Base-by-base conservation (phyloP, 805 yeast genomes). In the Yarrowia phangngaensis region DNA sequence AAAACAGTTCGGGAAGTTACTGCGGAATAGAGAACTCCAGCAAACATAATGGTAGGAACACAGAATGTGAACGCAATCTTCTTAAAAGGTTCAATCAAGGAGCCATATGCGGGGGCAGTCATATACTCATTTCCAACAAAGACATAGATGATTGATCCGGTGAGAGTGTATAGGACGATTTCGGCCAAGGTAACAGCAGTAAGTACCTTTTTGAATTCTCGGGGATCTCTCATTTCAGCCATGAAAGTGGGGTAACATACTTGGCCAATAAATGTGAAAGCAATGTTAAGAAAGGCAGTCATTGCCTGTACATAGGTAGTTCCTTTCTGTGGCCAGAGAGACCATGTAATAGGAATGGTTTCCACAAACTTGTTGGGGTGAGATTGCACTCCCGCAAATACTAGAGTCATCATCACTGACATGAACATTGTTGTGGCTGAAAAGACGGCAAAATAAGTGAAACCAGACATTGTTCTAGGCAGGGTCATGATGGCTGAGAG, bases 191-290 rank as follows among this genome's bases (percentile, higher is more conserved):
- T 75, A 31, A 77, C 82, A 3, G 73, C 63, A 53, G 69, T 69
- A 17, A 78, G 61, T 1, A 80, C 81, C 63, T 77, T 78, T 53
- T 69, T 72, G 66, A 78, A 78, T 45, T 78, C 82, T 35, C 64
- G 64, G 20, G 82, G 83, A 45, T 68, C 64, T 54, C 67, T 69
- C 83, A 78, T 78, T 56, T 78, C 79, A 9, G 76, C 67, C 51
- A 78, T 78, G 61, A 78, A 78, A 15, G 80, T 75, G 1, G 82
- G 82, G 54, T 77, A 78, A 4, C 79, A 74, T 60, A 78, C 74
- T 60, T 78, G 83, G 3, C 83, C 83, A 16, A 76, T 82, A 63
- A 78, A 77, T 1, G 82, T 76, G 60, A 77, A 78, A 17, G 76
- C 77, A 55, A 78, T 78, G 63, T 78, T 78, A 56, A 78, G 66